Evolutionary conservation across 2,329 filamentous ascomycete genomes (phyloP).

Genomic region (Xylariaceae sp.): DNA sequence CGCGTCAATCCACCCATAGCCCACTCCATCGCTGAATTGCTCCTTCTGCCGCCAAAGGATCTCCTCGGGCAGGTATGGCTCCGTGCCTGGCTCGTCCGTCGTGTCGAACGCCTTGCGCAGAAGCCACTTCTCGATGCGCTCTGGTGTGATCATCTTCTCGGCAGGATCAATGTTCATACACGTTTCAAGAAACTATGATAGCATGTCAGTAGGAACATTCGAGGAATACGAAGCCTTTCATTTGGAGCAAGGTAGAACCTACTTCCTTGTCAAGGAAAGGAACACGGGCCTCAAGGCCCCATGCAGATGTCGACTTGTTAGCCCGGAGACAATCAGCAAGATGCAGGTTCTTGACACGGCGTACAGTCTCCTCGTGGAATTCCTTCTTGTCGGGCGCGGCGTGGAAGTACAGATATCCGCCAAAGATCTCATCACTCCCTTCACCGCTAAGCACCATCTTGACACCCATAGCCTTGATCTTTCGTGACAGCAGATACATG

Average conservation of each 20-base stretch:
- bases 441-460: conserved; percentile 99
- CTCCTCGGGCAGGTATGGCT: conserved; percentile 89
- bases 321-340: conserved; percentile 93
- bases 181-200: conserved; percentile 72
- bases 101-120: conserved; percentile 97
- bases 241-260: conserved; percentile 22
- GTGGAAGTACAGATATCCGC: conserved; percentile 98
- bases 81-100: conserved; percentile 70
- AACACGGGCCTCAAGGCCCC: conserved; percentile 96
- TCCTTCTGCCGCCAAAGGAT: conserved; percentile 99
- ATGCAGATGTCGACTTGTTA: conserved; percentile 98
- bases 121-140: conserved; percentile 94
- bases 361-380: conserved; percentile 95
- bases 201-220: conserved; percentile 9
- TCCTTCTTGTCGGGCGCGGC: conserved; percentile 82
- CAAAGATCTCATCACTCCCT: conserved; percentile 96
- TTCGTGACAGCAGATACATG: conserved; percentile 95
- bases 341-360: conserved; percentile 94
- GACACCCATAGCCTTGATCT: conserved; percentile 99
- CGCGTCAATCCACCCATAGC: conserved; percentile 97
- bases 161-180: conserved; percentile 90
- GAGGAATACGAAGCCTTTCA: too few species aligned
- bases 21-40: conserved; percentile 97
- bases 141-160: conserved; percentile 93
- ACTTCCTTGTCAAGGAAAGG: conserved; percentile 94